Conservation (phyloP, 2,329 filamentous ascomycete genomes). For the Arthroderma uncinatum region DNA sequence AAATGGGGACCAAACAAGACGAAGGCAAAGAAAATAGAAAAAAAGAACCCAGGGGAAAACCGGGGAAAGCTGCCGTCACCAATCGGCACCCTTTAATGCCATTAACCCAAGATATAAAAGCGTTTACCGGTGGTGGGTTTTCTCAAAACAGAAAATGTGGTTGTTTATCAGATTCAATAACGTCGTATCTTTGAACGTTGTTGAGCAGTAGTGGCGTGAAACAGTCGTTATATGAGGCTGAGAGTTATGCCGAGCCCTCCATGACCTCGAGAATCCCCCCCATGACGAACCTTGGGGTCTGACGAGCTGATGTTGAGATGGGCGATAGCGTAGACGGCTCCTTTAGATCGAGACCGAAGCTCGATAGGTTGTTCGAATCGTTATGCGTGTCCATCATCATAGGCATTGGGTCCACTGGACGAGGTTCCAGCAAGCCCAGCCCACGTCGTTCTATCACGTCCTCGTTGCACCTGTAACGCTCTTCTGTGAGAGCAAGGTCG, state of each 20-base stretch:
- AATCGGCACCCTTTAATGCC: not conserved
- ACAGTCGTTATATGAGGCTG: not conserved
- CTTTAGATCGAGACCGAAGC: conserved; percentile 1
- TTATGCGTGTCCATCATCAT: conserved; percentile 12
- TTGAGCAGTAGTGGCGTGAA: not conserved
- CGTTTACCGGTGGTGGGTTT: not conserved
- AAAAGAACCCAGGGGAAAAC: too few species aligned
- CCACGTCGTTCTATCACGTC: conserved; percentile 33
- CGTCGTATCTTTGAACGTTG: not conserved
- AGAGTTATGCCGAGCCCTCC: conserved; percentile 29
- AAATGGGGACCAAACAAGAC: not conserved
- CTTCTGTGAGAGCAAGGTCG: conserved; percentile 35
- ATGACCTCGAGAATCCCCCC: conserved; percentile 40
- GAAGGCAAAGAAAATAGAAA: not conserved
- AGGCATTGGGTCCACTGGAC: conserved; percentile 30
- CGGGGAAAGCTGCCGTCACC: not conserved
- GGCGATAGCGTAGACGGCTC: not conserved
- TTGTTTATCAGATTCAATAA: not conserved
- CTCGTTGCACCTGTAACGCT: conserved; percentile 30
- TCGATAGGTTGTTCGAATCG: conserved; percentile 7
- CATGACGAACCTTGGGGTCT: conserved; percentile 33
- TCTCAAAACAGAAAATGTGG: not conserved
- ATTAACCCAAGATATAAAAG: too few species aligned
- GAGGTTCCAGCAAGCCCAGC: conserved; percentile 35
- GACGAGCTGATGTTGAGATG: conserved; percentile 8